These are phyloP conservation scores for Hanseniaspora mollemarum DNA, from an alignment of 805 yeast genomes.

Conservation along the genomic window DNA sequence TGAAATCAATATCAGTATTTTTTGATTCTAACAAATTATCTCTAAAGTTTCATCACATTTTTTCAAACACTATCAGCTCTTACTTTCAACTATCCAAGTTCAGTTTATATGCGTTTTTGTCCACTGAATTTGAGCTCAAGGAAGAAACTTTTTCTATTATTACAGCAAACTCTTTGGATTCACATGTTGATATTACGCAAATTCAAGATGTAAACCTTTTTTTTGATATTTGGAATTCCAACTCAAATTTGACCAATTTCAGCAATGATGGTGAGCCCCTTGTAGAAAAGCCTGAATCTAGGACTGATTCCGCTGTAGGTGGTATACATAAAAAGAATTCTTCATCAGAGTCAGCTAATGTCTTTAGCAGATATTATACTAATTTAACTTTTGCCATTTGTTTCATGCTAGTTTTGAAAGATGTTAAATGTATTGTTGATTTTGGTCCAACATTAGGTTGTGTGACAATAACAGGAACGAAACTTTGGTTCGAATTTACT, in stretches of 20 bases:
- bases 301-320: too few relatives aligned
- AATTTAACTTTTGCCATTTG: slow-evolving; percentile 54
- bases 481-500: slow-evolving; percentile 57
- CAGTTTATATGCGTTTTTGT: slow-evolving; percentile 40
- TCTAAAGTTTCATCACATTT: slow-evolving; percentile 76
- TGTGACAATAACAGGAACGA: slow-evolving; percentile 42
- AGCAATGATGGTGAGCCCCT: neutral
- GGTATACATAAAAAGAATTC: too few relatives aligned
- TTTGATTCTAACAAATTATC: slow-evolving; percentile 44
- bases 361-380: slow-evolving; percentile 42
- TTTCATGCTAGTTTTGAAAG: slow-evolving; percentile 44
- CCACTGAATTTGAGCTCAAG: slow-evolving; percentile 11
- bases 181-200: slow-evolving; percentile 69
- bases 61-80: slow-evolving; percentile 82
- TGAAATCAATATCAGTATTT: slow-evolving; percentile 36
- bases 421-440: slow-evolving; percentile 49
- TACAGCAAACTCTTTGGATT: slow-evolving; percentile 10
- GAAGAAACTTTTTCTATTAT: slow-evolving; percentile 4
- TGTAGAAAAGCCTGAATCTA: too few relatives aligned
- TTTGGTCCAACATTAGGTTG: slow-evolving; percentile 77
- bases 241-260: slow-evolving; percentile 24
- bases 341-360: slow-evolving; percentile 11
- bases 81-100: slow-evolving; percentile 44
- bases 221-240: slow-evolving; percentile 69
- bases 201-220: slow-evolving; percentile 77